Evolutionary conservation across 2,329 filamentous ascomycete genomes (phyloP), one percentile per base, ranked within the genome.

Genomic region (Nakataea oryzae): DNA sequence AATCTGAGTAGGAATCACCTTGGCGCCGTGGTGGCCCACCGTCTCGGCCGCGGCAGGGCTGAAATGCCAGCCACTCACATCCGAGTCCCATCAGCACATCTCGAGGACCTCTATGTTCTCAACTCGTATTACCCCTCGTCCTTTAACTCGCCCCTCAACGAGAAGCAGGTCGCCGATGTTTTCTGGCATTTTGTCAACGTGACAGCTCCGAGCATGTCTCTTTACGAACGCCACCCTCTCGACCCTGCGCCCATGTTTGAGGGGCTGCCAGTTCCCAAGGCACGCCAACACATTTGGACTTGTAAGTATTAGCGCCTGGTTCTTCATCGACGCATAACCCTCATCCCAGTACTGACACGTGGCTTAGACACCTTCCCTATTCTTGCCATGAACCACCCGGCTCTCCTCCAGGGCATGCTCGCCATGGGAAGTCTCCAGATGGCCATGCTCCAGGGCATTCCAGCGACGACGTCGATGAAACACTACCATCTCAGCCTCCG

Each of bases 141-240:
- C 4, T 75, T 81, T 27, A 84, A 84, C 34, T 88, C 87, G 54
- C 93, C 95, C 34, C 77, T 97, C 30, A 90, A 87, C 67, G 91
- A 97, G 66, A 83, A 86, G 3, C 87, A 88, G 65, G 93, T 91
- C 13, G 88, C 91, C 17, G 83, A 87, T 32, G 86, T 96, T 8
- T 97, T 97, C 72, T 88, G 88, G 72, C 92, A 97, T 74, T 97
- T 97, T 72, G 86, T 97, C 58, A 89, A 91, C 67, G 88, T 95
- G 8, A 96, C 92, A 2, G 93, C 89, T 0, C 90, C 92, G 0
- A 89, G 85, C 66, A 84, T 97, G 70, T 96, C 93, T 1, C 82
- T 96, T 30, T 96, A 91, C 71, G 93, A 97, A 74, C 83, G 93
- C 61, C 86, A 93, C 71, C 86, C 90, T 2, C 82, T 86, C 62